phyloP scores from a whole-genome alignment of 2,329 filamentous ascomycete species.

The Aspergillus fijiensis region DNA sequence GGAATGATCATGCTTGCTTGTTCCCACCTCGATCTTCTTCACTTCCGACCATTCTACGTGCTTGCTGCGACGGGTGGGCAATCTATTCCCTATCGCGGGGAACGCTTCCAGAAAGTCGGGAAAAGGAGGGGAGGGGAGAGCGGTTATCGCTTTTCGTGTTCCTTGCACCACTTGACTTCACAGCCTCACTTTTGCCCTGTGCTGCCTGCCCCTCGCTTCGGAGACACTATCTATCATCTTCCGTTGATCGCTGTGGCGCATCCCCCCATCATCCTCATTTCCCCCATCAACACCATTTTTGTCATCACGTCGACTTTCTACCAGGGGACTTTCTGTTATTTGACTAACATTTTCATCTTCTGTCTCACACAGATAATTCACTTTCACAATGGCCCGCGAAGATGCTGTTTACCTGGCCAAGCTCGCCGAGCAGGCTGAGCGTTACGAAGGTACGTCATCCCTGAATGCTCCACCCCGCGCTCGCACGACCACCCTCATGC shows the following conservation, averaged over 20 bases:
- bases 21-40: neutral
- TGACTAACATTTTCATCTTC: conserved; percentile 7
- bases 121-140: conserved; percentile 12
- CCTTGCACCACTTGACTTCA: conserved; percentile 18
- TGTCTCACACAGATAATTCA: conserved; percentile 24
- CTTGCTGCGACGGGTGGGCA: neutral
- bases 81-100: conserved; percentile 2
- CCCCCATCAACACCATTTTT: neutral
- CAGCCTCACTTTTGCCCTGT: conserved; percentile 24
- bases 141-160: conserved; percentile 16
- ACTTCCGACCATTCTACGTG: neutral
- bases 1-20: neutral
- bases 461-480: neutral
- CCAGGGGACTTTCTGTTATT: conserved; percentile 3
- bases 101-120: neutral
- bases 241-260: conserved; percentile 2
- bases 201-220: conserved; percentile 22
- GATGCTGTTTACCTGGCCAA: conserved; percentile 99
- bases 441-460: conserved; percentile 86
- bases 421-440: conserved; percentile 99
- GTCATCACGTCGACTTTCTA: neutral
- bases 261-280: neutral
- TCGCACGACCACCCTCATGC: conserved; percentile 9
- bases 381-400: conserved; percentile 92
- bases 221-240: conserved; percentile 6